Evolutionary conservation across 257 asterid genomes (phyloP), one percentile per base, ranked within the genome.

Genomic region (Nicotiana tomentosiformis): DNA sequence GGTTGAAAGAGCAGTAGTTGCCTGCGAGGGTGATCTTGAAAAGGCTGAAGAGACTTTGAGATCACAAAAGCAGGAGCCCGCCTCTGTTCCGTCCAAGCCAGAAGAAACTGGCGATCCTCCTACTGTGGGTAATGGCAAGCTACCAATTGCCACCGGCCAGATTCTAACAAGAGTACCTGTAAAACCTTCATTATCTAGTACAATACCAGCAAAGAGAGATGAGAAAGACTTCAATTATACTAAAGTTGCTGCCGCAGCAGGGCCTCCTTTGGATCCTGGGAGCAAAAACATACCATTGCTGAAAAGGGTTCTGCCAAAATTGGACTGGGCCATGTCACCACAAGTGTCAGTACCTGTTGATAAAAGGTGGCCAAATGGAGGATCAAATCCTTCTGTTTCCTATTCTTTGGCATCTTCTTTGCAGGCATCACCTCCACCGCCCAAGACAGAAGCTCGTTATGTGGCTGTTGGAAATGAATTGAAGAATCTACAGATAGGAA

Each of bases 21-120:
- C 95, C 65, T 91, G 91, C 18, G 98, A 96, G 87, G 99, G 99
- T 29, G 97, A 96, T 82, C 94, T 96, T 46, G 95, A 90, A 18
- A 91, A 88, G 89, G 98, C 99, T 56, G 98, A 94, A 87, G 98
- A 94, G 60, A 85, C 86, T 64, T 77, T 96, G 88, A 90, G 90
- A 85, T 81, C 87, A 26, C 98, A 91, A 85, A 96, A 93, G 88
- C 95, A 89, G 88, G 97, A 94, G 79, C 87, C 90, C 43, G 89
- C 90, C 64, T 74, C 90, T 84, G 82, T 61, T 80, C 85, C 88
- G 72, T 77, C 91, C 56, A 93, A 90, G 87, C 92, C 94, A 18
- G 97, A 91, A 83, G 95, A 90, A 86, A 90, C 85, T 14, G 91
- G 91, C 30, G 92, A 92, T 87, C 93, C 91, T 74, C 91, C 92